Conservation (phyloP, 441 rosid genomes). For the Biscutella laevigata region DNA sequence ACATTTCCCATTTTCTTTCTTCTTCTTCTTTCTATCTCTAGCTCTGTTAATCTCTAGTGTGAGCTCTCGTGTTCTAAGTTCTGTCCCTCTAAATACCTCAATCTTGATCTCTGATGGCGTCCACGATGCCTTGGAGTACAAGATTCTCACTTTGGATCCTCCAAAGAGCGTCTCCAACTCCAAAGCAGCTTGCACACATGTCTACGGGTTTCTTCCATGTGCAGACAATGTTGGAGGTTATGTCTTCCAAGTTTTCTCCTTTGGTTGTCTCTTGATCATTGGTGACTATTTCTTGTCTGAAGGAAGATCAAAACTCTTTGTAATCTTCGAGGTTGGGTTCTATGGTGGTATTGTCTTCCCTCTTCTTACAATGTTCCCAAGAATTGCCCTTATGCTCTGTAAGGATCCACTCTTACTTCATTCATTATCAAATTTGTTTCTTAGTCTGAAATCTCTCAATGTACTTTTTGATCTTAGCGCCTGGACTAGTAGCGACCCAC, state of each 20-base stretch:
- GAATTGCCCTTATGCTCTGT: slow-evolving; percentile 25
- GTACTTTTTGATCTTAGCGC: slow-evolving; percentile 17
- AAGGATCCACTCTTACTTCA: slow-evolving; percentile 1
- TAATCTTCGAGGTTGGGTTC: slow-evolving; percentile 25
- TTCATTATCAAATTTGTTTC: background rate
- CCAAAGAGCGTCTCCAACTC: slow-evolving; percentile 12
- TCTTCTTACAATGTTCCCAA: slow-evolving; percentile 29
- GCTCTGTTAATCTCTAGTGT: slow-evolving; percentile 13
- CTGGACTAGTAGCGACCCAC: slow-evolving; percentile 9
- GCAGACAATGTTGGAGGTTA: slow-evolving; percentile 27
- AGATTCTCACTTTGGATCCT: slow-evolving; percentile 18
- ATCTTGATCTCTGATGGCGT: slow-evolving; percentile 23
- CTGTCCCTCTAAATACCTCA: slow-evolving; percentile 6
- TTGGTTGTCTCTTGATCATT: slow-evolving; percentile 25
- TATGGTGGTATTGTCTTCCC: slow-evolving; percentile 29
- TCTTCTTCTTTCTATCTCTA: slow-evolving; percentile 1
- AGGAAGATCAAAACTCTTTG: slow-evolving; percentile 27
- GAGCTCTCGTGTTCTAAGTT: slow-evolving; percentile 23
- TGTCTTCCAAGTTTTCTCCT: slow-evolving; percentile 26
- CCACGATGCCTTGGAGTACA: slow-evolving; percentile 4
- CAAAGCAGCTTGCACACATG: slow-evolving; percentile 21
- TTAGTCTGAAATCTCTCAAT: background rate
- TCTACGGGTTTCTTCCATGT: slow-evolving; percentile 24
- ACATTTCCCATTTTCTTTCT: background rate
- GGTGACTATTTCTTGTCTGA: slow-evolving; percentile 29